These are phyloP conservation scores for Phoma sp. DNA, from an alignment of 2,329 filamentous ascomycete genomes.

Conservation along the genomic window DNA sequence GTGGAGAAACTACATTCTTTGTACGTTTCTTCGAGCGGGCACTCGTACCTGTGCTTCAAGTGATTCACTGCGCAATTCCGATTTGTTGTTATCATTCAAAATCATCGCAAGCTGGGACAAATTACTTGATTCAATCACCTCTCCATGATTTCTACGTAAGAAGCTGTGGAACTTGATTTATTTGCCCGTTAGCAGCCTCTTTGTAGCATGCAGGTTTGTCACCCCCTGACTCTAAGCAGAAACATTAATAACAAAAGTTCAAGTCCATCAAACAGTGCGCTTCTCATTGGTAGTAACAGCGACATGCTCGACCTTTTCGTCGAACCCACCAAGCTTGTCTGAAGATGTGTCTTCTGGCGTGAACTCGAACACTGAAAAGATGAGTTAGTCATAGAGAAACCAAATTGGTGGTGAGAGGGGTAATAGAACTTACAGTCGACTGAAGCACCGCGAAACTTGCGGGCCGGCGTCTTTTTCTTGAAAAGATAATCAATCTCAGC, in stretches of 20 bases:
- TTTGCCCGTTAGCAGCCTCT: too few species aligned
- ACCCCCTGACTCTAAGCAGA: too few species aligned
- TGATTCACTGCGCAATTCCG: too few species aligned
- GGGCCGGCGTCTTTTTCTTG: slow-evolving; percentile 53
- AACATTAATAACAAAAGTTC: background rate
- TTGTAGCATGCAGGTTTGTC: too few species aligned
- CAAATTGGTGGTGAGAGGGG: background rate
- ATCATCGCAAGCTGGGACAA: too few species aligned
- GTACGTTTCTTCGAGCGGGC: too few species aligned
- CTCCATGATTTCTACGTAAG: too few species aligned
- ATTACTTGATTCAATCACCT: too few species aligned
- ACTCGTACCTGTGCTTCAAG: too few species aligned
- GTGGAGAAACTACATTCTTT: too few species aligned
- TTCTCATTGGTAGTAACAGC: background rate
- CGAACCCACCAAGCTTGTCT: slow-evolving; percentile 4
- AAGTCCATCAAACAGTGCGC: background rate
- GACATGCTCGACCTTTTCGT: background rate
- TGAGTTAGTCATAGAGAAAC: slow-evolving; percentile 4
- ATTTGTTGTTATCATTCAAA: too few species aligned
- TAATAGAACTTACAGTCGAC: slow-evolving; percentile 21
- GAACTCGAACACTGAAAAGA: slow-evolving; percentile 22
- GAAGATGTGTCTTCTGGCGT: slow-evolving; percentile 14
- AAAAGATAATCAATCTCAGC: slow-evolving; percentile 84
- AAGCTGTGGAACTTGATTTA: too few species aligned
- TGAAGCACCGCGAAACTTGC: slow-evolving; percentile 22